Base-by-base conservation (phyloP, 2,329 filamentous ascomycete species). In the Alternaria triticimaculans region DNA sequence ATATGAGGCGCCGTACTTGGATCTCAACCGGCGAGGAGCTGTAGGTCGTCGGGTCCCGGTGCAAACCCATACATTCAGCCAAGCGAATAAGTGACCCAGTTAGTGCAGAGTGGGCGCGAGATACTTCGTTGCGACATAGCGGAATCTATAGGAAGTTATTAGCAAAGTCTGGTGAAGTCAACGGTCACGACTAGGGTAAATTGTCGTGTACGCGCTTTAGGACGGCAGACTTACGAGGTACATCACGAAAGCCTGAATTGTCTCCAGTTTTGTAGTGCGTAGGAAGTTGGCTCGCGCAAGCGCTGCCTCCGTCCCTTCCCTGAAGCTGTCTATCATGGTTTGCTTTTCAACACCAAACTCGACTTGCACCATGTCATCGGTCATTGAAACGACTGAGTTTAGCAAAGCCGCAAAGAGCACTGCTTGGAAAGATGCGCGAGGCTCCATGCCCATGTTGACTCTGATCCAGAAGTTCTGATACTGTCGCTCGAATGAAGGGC, bases 1-100 rank as follows among this genome's bases (percentile, higher is more conserved):
- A 94, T 33, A 93, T 84, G 43, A 93, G 81, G 5, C 91, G 87
- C 12, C 91, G 87, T 4, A 93, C 84, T 57, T 94, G 90, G 0
- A 88, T 89, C 70, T 94, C 91, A 3, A 93, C 80, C 0, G 91
- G 86, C 3, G 85, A 87, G 60, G 91, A 84, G 2, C 87, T 87
- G 71, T 92, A 93, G 10, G 86, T 84, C 46, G 87, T 86, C 15
- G 90, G 90, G 67, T 94, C 91, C 9, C 90, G 86, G 74, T 94
- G 90, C 18, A 94, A 80, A 2, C 90, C 90, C 89, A 93, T 92
- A 72, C 90, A 93, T 80, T 93, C 90, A 7, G 90, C 91, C 76
- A 93, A 87, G 15, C 91, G 85, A 45, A 93, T 89, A 5, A 90
- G 90, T 14, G 90, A 88, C 3, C 90, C 91, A 5, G 92, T 87